Evolutionary conservation across 129 eudicot genomes (phyloP).

Genomic region (Escallonia herrerae): DNA sequence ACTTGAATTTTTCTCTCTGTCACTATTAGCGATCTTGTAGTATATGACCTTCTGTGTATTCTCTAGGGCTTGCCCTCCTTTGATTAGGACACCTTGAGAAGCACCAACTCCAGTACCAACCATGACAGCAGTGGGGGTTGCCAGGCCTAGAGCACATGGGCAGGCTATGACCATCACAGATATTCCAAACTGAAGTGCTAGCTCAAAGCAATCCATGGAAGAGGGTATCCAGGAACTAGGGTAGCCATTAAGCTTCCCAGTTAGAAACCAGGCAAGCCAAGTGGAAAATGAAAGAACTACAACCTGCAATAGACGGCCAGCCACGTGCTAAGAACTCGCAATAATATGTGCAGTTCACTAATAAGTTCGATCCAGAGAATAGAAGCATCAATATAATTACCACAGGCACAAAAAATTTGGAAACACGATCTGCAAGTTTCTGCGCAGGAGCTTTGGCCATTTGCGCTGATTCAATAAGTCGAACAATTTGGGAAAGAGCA

Average conservation of each 20-base stretch:
- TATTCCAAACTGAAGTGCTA: constrained; percentile 51
- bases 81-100: constrained; percentile 55
- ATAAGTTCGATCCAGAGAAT: background rate
- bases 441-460: constrained; percentile 46
- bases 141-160: constrained; percentile 61
- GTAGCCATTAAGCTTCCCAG: constrained; percentile 34
- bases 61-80: constrained; percentile 55
- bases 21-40: too few species aligned
- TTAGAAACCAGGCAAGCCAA: constrained; percentile 49
- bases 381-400: constrained; percentile 11
- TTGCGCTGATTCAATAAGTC: constrained; percentile 40
- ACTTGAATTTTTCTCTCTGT: too few species aligned
- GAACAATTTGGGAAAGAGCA: constrained; percentile 38
- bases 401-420: constrained; percentile 34
- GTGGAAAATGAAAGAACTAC: constrained; percentile 34
- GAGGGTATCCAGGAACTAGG: constrained; percentile 50
- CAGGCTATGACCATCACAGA: constrained; percentile 63
- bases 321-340: background rate
- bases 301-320: constrained; percentile 25
- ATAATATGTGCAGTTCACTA: too few species aligned
- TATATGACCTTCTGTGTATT: constrained; percentile 45
- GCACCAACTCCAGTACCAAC: constrained; percentile 60
- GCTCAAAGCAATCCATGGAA: constrained; percentile 47
- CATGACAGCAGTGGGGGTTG: constrained; percentile 66
- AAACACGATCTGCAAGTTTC: constrained; percentile 37